phyloP scores from a whole-genome alignment of 1,139 yeast genomes.

The Yarrowia galli region DNA sequence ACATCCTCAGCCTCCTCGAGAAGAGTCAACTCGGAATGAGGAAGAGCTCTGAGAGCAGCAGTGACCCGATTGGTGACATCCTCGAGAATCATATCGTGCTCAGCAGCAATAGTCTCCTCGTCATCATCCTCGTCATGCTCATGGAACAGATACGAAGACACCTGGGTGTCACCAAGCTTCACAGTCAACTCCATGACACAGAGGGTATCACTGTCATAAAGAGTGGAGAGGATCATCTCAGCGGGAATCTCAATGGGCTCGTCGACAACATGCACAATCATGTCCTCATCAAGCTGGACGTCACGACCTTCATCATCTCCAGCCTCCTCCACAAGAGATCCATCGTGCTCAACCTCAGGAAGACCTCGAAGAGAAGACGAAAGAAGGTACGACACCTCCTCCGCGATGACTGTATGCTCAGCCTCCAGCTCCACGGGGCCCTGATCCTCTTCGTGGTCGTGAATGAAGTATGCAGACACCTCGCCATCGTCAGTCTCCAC shows the following conservation, averaged over 20 bases:
- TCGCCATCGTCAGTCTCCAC: slow-evolving; percentile 10
- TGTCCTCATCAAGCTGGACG: slow-evolving; percentile 2
- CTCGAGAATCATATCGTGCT: slow-evolving; percentile 14
- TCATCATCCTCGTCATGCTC: slow-evolving; percentile 24
- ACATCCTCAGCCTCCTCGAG: slow-evolving; percentile 10
- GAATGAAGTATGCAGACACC: slow-evolving; percentile 9
- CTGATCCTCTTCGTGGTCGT: slow-evolving; percentile 18
- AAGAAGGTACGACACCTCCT: slow-evolving; percentile 17
- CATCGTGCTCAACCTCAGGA: slow-evolving; percentile 17
- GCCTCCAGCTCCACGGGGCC: slow-evolving; percentile 3
- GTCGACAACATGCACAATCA: slow-evolving; percentile 9
- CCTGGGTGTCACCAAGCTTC: slow-evolving; percentile 18
- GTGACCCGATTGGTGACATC: slow-evolving; percentile 1
- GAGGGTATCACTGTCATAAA: slow-evolving; percentile 21
- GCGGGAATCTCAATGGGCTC: slow-evolving; percentile 14
- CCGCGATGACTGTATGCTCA: slow-evolving; percentile 5
- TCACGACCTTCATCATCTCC: slow-evolving; percentile 3
- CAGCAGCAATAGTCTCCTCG: slow-evolving; percentile 8
- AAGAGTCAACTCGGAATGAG: slow-evolving; percentile 5
- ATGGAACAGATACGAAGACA: slow-evolving; percentile 19
- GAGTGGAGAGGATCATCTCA: slow-evolving; percentile 14
- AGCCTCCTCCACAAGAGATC: slow-evolving; percentile 3
- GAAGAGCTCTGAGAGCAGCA: not conserved
- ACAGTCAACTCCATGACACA: slow-evolving; percentile 29
- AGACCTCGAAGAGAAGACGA: slow-evolving; percentile 11